Evolutionary conservation across 208 protist genomes (phyloP), one percentile per base, ranked within the genome.

Genomic region (Wallacemonas sp.): DNA sequence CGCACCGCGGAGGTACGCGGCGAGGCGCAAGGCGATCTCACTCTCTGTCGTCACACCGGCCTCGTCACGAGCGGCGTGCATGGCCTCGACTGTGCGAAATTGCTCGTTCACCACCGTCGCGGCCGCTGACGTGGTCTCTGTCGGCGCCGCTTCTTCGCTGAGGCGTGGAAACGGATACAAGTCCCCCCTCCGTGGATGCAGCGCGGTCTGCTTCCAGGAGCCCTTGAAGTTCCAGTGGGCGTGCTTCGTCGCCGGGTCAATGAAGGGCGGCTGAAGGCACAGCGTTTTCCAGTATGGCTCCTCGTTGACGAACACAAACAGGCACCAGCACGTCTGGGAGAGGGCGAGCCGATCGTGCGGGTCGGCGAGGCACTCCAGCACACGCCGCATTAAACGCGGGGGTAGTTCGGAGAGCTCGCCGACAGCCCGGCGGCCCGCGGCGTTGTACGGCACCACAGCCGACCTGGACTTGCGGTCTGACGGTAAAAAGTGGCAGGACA

Each of bases 181-280:
- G n/a, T n/a, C n/a, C n/a, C n/a, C n/a, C n/a, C n/a, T n/a, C 2
- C 31, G 29, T 23, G 66, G 33, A 29, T 62, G 23, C 61, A 74
- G 23, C 3, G 44, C 61, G 1, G 77, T 82, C 14, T 62, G 52
- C 65, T 79, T 82, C 73, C 72, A 79, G n/a, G 62, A 69, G 14
- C 67, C 67, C 4, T 72, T 71, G 28, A 76, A 79, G 14, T 26
- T 69, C 20, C 79, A 82, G 42, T 42, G 65, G n/a, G 54, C 64
- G 16, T 10, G 31, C 29, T 82, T 82, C 16, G 18, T 42, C 49
- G 52, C 32, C 14, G 52, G 36, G 52, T 81, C 65, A 14, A 73
- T 57, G 64, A 70, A 66, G 10, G 72, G 72, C 0, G 61, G 46
- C 28, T 50, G 31, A 22, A 77, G 49, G 45, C 67, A 77, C 26